These are phyloP conservation scores for Ulmus americana DNA, from an alignment of 331 rosid species.

Conservation along the genomic window DNA sequence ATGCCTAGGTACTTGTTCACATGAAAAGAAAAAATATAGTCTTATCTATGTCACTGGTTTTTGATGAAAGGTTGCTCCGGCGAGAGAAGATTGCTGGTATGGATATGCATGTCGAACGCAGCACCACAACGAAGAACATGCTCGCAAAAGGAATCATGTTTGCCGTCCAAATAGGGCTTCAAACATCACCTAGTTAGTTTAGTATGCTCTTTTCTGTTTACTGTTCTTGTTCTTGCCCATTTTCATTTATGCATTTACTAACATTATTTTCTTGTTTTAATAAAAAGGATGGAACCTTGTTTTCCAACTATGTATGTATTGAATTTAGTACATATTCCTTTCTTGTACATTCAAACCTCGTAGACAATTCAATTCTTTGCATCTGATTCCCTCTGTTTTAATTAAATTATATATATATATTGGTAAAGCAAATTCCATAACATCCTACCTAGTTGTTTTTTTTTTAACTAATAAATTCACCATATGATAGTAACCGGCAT, in stretches of 20 bases:
- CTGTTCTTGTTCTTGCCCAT: not conserved
- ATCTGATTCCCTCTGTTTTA: too few relatives aligned
- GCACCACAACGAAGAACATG: conserved; percentile 71
- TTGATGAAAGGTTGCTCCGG: conserved; percentile 43
- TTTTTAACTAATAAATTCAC: too few relatives aligned
- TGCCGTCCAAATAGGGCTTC: conserved; percentile 74
- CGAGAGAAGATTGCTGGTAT: conserved; percentile 90
- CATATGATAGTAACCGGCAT: too few relatives aligned
- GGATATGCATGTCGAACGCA: conserved; percentile 85
- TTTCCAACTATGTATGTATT: too few relatives aligned
- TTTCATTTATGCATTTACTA: not conserved
- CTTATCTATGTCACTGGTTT: not conserved
- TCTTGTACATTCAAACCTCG: too few relatives aligned
- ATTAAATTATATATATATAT: too few relatives aligned
- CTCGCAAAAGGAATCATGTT: conserved; percentile 75
- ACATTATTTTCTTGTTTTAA: not conserved
- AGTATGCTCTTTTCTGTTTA: not conserved
- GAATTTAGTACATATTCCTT: too few relatives aligned
- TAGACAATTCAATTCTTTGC: too few relatives aligned
- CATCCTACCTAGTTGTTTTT: too few relatives aligned
- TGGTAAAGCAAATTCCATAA: too few relatives aligned
- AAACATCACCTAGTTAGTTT: not conserved
- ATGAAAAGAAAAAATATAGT: not conserved
- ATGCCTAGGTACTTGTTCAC: not conserved
- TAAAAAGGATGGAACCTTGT: not conserved